Conservation (phyloP, 257 asterid genomes). For the Solanum ossicruentum region DNA sequence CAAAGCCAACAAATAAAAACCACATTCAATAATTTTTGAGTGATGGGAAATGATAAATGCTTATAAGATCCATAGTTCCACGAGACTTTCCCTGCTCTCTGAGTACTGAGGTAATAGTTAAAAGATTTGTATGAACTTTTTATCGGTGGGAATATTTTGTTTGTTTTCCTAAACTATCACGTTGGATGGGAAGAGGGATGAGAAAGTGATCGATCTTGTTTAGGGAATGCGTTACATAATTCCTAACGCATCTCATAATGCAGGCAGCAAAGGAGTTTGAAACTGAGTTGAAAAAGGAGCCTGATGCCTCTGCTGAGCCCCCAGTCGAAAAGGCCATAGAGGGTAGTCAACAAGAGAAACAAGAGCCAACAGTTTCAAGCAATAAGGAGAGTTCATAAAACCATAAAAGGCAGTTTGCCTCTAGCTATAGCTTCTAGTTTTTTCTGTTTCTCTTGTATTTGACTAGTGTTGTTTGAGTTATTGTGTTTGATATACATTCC, state of each 20-base stretch:
- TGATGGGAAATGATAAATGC: neutral
- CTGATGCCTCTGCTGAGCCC: constrained; percentile 25
- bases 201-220: neutral
- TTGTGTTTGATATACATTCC: neutral
- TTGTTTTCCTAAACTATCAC: no score
- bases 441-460: constrained; percentile 1
- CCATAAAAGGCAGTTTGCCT: neutral
- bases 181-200: neutral
- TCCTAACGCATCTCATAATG: neutral
- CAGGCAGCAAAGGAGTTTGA: constrained; percentile 94
- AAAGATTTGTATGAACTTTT: neutral
- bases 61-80: neutral
- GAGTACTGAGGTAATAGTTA: neutral
- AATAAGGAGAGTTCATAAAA: constrained; percentile 32
- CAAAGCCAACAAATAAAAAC: neutral
- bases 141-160: no score
- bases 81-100: neutral
- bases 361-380: constrained; percentile 35
- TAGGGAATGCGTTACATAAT: neutral
- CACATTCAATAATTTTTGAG: neutral
- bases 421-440: constrained; percentile 3
- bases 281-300: constrained; percentile 67
- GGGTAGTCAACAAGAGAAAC: constrained; percentile 31
- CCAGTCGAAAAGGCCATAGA: constrained; percentile 17
- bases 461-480: neutral